A percentile compares a stretch with the other conserved stretches of the same genome.
phyloP scores from a whole-genome alignment of 176 grass and related monocot species.

The bread wheat (Triticum aestivum) region DNA sequence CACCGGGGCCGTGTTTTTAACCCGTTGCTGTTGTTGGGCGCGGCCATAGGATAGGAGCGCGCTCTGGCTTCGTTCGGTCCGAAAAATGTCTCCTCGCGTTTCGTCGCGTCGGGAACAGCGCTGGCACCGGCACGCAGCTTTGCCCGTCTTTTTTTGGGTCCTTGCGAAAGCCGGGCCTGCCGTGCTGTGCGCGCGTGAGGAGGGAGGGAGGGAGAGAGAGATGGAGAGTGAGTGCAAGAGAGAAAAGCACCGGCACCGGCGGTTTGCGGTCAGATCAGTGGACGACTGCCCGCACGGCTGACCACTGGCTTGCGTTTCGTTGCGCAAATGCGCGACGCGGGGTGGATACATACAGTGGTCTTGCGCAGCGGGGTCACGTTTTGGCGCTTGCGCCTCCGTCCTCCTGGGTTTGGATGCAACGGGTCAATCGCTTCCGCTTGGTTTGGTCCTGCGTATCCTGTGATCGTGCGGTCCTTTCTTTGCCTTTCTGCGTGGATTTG shows the following conservation, averaged over 20 bases:
- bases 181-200: not conserved
- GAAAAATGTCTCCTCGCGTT: constrained; percentile 6
- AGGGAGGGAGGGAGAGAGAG: not conserved
- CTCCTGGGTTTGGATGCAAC: constrained; percentile 1
- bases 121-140: constrained; percentile 2
- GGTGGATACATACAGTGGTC: not conserved
- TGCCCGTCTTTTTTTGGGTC: constrained; percentile 11
- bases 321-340: not conserved
- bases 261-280: constrained; percentile 22
- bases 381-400: not conserved
- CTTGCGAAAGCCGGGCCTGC: constrained; percentile 25
- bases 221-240: not conserved
- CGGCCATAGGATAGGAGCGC: not conserved
- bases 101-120: constrained; percentile 17
- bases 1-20: constrained; percentile 3
- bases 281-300: not conserved
- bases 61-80: not conserved
- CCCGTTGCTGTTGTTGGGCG: constrained; percentile 4
- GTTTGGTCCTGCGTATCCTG: not conserved
- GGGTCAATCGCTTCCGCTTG: not conserved
- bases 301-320: not conserved
- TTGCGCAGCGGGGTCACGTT: constrained; percentile 1
- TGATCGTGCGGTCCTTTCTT: constrained; percentile 1
- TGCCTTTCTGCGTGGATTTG: not conserved
- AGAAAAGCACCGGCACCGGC: not conserved